A percentile compares a stretch with the other conserved stretches of the same genome.
phyloP scores from a whole-genome alignment of 257 asterid genomes.

The Dorcoceras hygrometricum region DNA sequence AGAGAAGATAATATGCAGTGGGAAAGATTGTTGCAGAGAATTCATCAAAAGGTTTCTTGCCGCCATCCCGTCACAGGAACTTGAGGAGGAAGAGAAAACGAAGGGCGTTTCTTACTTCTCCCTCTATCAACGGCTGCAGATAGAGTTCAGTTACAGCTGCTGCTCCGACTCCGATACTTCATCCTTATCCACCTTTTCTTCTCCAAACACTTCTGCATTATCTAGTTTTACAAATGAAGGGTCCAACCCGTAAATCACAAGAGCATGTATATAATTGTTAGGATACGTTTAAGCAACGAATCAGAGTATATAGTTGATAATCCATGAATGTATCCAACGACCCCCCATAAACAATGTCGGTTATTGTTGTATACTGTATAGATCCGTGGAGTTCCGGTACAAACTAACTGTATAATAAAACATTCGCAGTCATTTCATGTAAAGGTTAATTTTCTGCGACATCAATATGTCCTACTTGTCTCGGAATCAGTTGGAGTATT shows the following conservation, averaged over 20 bases:
- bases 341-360: slow-evolving; percentile 12
- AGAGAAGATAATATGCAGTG: slow-evolving; percentile 44
- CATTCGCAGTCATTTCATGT: too few species aligned
- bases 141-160: slow-evolving; percentile 60
- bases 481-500: slow-evolving; percentile 17
- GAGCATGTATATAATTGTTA: slow-evolving; percentile 1
- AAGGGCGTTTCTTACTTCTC: slow-evolving; percentile 45
- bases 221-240: slow-evolving; percentile 30
- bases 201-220: slow-evolving; percentile 39
- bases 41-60: slow-evolving; percentile 63
- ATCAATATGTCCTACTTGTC: slow-evolving; percentile 19
- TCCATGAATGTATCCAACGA: not conserved
- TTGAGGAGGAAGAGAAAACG: slow-evolving; percentile 55
- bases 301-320: not conserved
- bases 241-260: slow-evolving; percentile 12
- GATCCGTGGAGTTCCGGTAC: too few species aligned
- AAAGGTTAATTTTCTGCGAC: slow-evolving; percentile 19
- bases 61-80: slow-evolving; percentile 58
- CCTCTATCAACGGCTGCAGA: slow-evolving; percentile 61
- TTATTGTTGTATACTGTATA: not conserved
- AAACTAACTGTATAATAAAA: too few species aligned
- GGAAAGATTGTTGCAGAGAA: slow-evolving; percentile 70
- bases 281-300: not conserved
- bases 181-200: slow-evolving; percentile 54
- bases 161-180: slow-evolving; percentile 30